Conservation (phyloP, 2,329 filamentous ascomycete genomes). For the Ophiosphaerella narmari region DNA sequence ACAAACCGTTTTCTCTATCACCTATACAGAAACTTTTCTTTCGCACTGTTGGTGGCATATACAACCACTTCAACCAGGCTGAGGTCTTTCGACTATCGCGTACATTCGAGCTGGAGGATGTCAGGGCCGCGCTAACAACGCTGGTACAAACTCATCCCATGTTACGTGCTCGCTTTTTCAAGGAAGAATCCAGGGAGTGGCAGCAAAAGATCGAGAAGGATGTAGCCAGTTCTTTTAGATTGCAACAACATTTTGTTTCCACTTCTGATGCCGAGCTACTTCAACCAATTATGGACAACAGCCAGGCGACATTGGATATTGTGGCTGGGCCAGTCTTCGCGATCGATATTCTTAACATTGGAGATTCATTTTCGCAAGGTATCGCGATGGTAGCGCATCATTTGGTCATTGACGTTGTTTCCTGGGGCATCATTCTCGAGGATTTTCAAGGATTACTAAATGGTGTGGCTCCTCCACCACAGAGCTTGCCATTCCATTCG, state of each 20-base stretch:
- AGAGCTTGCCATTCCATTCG: constrained; percentile 42
- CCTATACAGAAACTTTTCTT: constrained; percentile 41
- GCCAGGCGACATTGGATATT: constrained; percentile 40
- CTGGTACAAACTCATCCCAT: constrained; percentile 47
- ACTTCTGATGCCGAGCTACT: constrained; percentile 19
- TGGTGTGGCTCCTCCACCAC: constrained; percentile 28
- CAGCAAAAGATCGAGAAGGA: constrained; percentile 37
- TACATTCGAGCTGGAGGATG: constrained; percentile 28
- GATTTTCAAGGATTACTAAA: constrained; percentile 43
- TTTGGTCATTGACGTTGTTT: constrained; percentile 45
- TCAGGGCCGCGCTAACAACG: constrained; percentile 34
- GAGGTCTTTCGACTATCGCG: constrained; percentile 31
- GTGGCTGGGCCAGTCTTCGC: constrained; percentile 47
- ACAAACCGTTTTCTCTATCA: constrained; percentile 32
- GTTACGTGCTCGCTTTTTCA: constrained; percentile 45
- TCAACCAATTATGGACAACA: constrained; percentile 31
- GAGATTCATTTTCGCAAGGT: constrained; percentile 38
- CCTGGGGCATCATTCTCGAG: constrained; percentile 47
- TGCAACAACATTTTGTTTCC: constrained; percentile 23
- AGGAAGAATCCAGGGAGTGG: constrained; percentile 36
- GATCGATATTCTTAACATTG: constrained; percentile 48
- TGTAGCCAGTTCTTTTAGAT: constrained; percentile 27
- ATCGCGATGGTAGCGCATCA: constrained; percentile 47
- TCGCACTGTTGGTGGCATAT: constrained; percentile 25
- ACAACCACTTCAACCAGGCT: constrained; percentile 42